Base-by-base conservation (phyloP, 495 filamentous ascomycete species). In the Xylaria cubensis region DNA sequence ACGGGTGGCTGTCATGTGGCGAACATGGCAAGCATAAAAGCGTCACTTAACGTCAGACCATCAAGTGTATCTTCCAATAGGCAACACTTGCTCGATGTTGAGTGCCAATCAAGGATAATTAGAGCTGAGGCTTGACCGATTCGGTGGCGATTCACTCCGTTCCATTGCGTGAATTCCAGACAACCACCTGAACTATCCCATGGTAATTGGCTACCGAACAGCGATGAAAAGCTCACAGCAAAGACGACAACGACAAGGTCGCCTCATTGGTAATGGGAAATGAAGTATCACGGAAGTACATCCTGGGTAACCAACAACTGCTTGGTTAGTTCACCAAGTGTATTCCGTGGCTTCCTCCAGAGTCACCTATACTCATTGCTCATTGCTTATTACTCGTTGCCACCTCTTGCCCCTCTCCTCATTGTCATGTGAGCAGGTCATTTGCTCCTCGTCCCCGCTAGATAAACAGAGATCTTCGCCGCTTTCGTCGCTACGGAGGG, bases 401-500 rank as follows among this genome's bases (percentile, higher is more conserved):
- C 50, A 56, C 48, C 50, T 56, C 21, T 29, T 36, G n/a, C 63
- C 65, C 64, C 65, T 67, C 65, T 32, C 48, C 46, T 56, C 17
- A 32, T 71, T 15, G 56, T 64, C 59, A 64, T 71, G 69, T 71
- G 69, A 71, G 29, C 59, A 44, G 12, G 69, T 64, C 69, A 71
- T 64, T 64, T 42, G 69, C 59, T 55, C 46, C 69, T 62, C 44
- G 7, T 3, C 55, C 65, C 59, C 58, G 62, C 64, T 61, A 51
- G 70, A 72, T 51, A 72, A 34, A 24, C 62, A 72, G 51, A 67
- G 70, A 72, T 72, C 70, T 66, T 72, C 70, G 51, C 70, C 55
- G 34, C 10, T 66, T 67, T 72, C 5, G 50, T 65, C 50, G 36
- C 39, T 61, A 17, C 29, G 70, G 70, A 67, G 63, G 70, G 56